Evolutionary conservation across 768 basidiomycete species (phyloP).

Genomic region (Dacryopinax primogenitus): DNA sequence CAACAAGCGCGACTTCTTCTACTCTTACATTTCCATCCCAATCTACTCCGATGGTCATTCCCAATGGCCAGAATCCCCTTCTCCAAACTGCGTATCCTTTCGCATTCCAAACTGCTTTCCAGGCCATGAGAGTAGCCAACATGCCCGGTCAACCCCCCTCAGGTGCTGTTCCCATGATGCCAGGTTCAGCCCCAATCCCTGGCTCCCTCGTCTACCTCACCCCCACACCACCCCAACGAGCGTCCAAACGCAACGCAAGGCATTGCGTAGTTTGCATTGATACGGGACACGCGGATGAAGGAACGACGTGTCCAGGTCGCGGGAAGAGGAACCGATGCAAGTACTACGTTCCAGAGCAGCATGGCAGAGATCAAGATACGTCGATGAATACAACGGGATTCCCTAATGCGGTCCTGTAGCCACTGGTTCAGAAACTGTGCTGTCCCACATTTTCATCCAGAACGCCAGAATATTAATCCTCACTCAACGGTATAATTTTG

Average conservation of each 20-base stretch:
- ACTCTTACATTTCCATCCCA: not conserved
- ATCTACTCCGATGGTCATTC: not conserved
- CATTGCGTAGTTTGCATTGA: not conserved
- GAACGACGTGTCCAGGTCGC: not conserved
- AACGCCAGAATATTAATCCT: too few relatives aligned
- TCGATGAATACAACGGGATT: too few relatives aligned
- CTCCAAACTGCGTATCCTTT: not conserved
- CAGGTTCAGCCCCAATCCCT: not conserved
- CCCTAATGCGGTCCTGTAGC: too few relatives aligned
- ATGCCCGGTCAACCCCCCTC: not conserved
- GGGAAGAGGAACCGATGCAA: not conserved
- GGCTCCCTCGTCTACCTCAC: not conserved
- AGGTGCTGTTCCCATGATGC: not conserved
- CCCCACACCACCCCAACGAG: not conserved
- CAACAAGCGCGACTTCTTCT: not conserved
- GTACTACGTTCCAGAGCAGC: not conserved
- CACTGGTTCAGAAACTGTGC: too few relatives aligned
- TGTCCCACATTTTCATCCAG: too few relatives aligned
- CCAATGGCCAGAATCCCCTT: not conserved
- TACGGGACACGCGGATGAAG: not conserved
- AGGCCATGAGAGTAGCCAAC: not conserved
- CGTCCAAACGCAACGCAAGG: not conserved
- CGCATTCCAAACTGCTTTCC: not conserved
- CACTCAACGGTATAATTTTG: not conserved
- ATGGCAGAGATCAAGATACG: not conserved